Base-by-base conservation (phyloP, 2,329 filamentous ascomycete species). In the Neofusicoccum kwambonambiense region DNA sequence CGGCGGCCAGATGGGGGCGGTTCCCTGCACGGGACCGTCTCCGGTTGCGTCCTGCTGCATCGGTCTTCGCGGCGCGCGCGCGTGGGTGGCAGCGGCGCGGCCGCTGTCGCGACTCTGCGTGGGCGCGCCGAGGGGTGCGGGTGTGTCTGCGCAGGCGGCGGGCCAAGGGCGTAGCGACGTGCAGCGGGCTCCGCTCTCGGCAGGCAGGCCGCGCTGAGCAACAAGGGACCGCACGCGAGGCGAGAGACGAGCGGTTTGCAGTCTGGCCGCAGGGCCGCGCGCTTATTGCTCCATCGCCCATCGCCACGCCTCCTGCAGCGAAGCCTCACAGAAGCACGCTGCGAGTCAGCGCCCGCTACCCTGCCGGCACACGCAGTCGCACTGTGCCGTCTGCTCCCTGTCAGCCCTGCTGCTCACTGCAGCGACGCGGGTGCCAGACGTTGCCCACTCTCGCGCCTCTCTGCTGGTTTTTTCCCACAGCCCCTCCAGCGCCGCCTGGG, bases 391-490 rank as follows among this genome's bases (percentile, higher is more conserved):
- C 54, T 42, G 56, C 56, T 60, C 56, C 56, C 56, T 47, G 56
- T 60, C 56, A 60, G 56, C 56, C 56, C 42, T 60, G 54, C 54
- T 58, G 52, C 51, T 56, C 51, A 56, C 52, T 57, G 54, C 54
- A 58, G 54, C 54, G 54, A 45, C 54, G 54, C 54, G 54, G 41
- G 56, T 60, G 56, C 56, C 56, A 60, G 56, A 27, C 56, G 56
- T 60, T 60, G 56, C 56, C 56, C 56, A 60, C 56, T 47, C 56
- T 35, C 41, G 56, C 41, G 42, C 56, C 56, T 45, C 34, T 41
- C 41, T 58, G 54, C 54, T 58, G 54, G 41, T 58, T 51, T 35
- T 22, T 51, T 45, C 39, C 51, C 51, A 42, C 54, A 41, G 54
- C 54, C 54, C 54, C 54, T 45, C 54, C 41, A 54, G 35, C 47